These are phyloP conservation scores for Boletus barrowsii DNA, from an alignment of 768 basidiomycete genomes.

Conservation along the genomic window DNA sequence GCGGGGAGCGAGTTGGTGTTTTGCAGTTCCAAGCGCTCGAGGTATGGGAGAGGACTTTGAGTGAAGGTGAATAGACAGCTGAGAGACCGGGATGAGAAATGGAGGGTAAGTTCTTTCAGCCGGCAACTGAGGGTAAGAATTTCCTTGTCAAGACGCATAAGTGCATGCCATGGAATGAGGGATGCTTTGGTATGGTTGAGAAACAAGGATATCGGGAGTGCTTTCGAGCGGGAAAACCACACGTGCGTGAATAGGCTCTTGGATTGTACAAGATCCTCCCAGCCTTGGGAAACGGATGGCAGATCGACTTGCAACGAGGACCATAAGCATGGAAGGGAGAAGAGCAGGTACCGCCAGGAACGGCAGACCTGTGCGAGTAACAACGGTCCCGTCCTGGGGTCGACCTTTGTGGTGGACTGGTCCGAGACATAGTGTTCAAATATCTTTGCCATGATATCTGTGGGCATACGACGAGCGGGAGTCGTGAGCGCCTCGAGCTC, in stretches of 20 bases:
- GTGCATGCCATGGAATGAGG: constrained; percentile 23
- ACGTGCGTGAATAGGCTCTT: constrained; percentile 27
- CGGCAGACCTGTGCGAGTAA: constrained; percentile 30
- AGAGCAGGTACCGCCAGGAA: constrained; percentile 30
- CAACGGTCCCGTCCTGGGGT: constrained; percentile 19
- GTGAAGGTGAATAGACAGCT: constrained; percentile 27
- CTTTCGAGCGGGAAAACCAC: constrained; percentile 30
- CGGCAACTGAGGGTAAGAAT: constrained; percentile 24
- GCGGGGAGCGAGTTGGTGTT: constrained; percentile 24
- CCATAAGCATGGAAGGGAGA: constrained; percentile 29
- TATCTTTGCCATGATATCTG: constrained; percentile 26
- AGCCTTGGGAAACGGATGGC: constrained; percentile 17
- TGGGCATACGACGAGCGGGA: constrained; percentile 32
- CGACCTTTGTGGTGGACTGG: constrained; percentile 3
- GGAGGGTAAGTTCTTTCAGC: constrained; percentile 17
- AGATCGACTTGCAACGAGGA: constrained; percentile 21
- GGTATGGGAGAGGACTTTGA: constrained; percentile 20
- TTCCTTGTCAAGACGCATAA: constrained; percentile 30
- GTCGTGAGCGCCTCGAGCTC: constrained; percentile 28
- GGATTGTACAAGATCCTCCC: constrained; percentile 26
- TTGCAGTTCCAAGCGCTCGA: constrained; percentile 26
- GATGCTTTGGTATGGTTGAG: constrained; percentile 24
- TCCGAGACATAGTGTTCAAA: constrained; percentile 24
- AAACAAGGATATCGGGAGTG: constrained; percentile 26
- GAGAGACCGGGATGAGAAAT: constrained; percentile 25